Conservation (phyloP, 2,329 filamentous ascomycete species). For the Alternaria tenuissima region DNA sequence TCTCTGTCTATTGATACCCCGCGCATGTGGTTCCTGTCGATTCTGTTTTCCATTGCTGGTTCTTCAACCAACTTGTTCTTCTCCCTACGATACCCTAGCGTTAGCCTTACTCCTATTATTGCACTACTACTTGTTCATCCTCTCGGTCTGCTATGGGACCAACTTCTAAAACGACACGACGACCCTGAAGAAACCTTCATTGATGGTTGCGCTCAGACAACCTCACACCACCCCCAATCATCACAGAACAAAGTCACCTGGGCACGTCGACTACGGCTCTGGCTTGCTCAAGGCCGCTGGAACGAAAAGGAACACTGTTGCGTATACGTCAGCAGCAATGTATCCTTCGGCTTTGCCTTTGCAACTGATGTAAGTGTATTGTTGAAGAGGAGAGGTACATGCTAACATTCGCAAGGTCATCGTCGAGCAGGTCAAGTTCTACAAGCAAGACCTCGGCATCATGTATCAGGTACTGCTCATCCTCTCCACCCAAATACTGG, state of each 20-base stretch:
- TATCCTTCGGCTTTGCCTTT: constrained; percentile 89
- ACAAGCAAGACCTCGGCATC: constrained; percentile 80
- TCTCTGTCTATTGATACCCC: constrained; percentile 85
- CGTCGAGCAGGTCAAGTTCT: constrained; percentile 88
- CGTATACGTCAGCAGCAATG: constrained; percentile 89
- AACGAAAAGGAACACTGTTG: constrained; percentile 90
- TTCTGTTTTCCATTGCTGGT: constrained; percentile 80
- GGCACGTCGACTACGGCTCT: constrained; percentile 65
- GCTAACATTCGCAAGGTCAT: constrained; percentile 65
- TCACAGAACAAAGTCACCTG: constrained; percentile 22
- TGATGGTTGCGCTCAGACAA: constrained; percentile 60
- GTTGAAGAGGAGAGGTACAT: not conserved
- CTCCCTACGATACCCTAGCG: constrained; percentile 87
- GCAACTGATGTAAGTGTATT: constrained; percentile 72
- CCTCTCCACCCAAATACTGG: constrained; percentile 84
- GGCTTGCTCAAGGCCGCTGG: constrained; percentile 82
- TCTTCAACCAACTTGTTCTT: constrained; percentile 90
- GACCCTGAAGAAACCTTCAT: constrained; percentile 65
- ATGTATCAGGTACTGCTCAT: constrained; percentile 83
- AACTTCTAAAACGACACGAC: constrained; percentile 67
- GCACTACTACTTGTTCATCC: constrained; percentile 85
- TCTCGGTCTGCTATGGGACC: constrained; percentile 81
- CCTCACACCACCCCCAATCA: constrained; percentile 19
- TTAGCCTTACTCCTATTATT: constrained; percentile 89
- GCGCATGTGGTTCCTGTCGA: constrained; percentile 85